Evolutionary conservation across 2,329 filamentous ascomycete species (phyloP).

Genomic region (Colletotrichum karsti): DNA sequence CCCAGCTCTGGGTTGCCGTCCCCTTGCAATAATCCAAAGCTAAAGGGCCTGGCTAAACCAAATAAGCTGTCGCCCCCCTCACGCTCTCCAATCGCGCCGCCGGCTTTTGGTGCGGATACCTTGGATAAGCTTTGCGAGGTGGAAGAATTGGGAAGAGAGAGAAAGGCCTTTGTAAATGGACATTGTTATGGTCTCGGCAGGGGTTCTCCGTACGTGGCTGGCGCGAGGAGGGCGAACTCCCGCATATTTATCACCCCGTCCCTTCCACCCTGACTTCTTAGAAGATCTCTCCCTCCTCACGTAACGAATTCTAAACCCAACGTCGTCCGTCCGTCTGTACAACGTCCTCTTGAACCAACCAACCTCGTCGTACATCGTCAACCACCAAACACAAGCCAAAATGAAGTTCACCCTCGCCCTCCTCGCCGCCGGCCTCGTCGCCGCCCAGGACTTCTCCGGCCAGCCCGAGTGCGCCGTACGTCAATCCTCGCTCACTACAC

Average conservation of each 20-base stretch:
- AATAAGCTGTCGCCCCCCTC: background rate
- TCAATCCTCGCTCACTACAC: slow-evolving; percentile 3
- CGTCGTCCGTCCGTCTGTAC: slow-evolving; percentile 1
- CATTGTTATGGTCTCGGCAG: slow-evolving; percentile 9
- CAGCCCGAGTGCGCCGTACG: slow-evolving; percentile 51
- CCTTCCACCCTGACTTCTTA: background rate
- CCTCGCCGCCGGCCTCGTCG: slow-evolving; percentile 44
- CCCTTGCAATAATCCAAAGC: background rate
- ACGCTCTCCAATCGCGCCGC: background rate
- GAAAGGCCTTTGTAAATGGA: background rate
- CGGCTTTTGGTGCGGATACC: slow-evolving; percentile 1
- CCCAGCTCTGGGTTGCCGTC: background rate
- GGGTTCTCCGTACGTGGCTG: slow-evolving; percentile 9
- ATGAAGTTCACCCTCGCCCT: slow-evolving; percentile 50
- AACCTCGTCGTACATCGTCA: background rate
- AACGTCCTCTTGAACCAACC: background rate
- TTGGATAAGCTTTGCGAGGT: slow-evolving; percentile 23
- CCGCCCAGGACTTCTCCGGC: slow-evolving; percentile 46
- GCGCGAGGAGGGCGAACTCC: background rate
- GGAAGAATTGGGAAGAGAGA: background rate
- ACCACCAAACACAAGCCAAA: slow-evolving; percentile 32
- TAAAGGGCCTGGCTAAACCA: slow-evolving; percentile 5
- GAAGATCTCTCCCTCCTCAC: rapidly evolving
- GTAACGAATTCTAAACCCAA: background rate
- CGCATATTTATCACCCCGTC: slow-evolving; percentile 23